These are phyloP conservation scores for Euphrasia confusa DNA, from an alignment of 257 asterid species.

Conservation along the genomic window DNA sequence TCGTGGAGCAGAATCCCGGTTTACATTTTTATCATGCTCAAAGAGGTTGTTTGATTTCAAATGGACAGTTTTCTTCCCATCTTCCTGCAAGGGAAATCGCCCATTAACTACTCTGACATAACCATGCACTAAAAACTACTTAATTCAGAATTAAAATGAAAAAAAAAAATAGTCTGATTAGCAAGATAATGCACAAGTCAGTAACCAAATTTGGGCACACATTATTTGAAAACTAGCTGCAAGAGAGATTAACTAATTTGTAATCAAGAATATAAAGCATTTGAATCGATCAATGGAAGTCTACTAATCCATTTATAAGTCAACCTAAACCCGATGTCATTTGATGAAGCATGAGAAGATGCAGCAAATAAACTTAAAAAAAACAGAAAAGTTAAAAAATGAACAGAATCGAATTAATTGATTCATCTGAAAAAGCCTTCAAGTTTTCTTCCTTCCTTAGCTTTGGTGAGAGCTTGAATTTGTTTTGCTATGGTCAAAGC, in stretches of 20 bases:
- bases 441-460: background rate
- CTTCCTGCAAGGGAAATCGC: conserved; percentile 54
- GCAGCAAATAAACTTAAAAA: background rate
- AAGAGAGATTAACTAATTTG: background rate
- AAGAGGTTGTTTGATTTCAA: conserved; percentile 52
- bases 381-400: background rate
- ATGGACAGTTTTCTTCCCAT: conserved; percentile 58
- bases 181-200: conserved; percentile 12
- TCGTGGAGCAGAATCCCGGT: conserved; percentile 21
- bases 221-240: background rate
- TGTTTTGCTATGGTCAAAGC: background rate
- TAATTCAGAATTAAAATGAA: background rate
- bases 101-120: conserved; percentile 18
- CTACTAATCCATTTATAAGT: background rate
- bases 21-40: conserved; percentile 78
- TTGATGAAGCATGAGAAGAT: conserved; percentile 6
- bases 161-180: background rate
- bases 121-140: background rate
- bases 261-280: background rate
- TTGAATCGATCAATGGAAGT: conserved; percentile 3
- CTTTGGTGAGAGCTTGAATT: conserved; percentile 7
- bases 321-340: background rate
- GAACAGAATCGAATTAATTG: conserved; percentile 15
- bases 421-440: background rate
- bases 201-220: background rate